phyloP scores from a whole-genome alignment of 129 eudicot species.

The Flaveria brownii region DNA sequence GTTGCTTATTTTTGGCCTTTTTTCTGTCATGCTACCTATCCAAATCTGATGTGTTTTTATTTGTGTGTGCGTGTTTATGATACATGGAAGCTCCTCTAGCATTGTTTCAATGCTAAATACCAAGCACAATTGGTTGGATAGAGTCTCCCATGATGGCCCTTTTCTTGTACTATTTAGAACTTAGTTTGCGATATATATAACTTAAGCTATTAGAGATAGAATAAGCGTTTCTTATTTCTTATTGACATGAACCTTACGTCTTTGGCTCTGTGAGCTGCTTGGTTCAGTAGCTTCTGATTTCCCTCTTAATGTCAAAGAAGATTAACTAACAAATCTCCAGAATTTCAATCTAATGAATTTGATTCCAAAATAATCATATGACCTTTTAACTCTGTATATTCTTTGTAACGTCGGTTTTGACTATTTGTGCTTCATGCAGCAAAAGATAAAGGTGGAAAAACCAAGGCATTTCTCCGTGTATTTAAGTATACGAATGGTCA shows the following conservation, averaged over 20 bases:
- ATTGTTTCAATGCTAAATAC: neutral
- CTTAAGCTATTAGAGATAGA: neutral
- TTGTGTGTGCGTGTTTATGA: neutral
- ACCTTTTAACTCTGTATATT: neutral
- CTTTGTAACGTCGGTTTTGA: constrained; percentile 15
- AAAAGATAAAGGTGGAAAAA: constrained; percentile 55
- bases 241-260: neutral
- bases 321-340: neutral
- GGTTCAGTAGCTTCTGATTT: constrained; percentile 12
- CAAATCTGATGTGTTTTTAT: neutral
- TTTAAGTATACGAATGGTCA: constrained; percentile 78
- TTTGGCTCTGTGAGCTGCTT: constrained; percentile 17
- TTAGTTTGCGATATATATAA: neutral
- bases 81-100: neutral
- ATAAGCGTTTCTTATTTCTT: neutral
- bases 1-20: neutral
- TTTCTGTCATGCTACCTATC: neutral
- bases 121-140: neutral
- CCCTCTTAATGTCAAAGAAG: neutral
- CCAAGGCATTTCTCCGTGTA: constrained; percentile 83
- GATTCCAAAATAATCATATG: neutral
- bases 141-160: neutral
- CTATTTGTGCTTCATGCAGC: constrained; percentile 50
- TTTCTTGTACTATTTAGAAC: neutral
- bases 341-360: neutral